Conservation (phyloP, 2,329 filamentous ascomycete species). For the Teratosphaeria nubilosa region DNA sequence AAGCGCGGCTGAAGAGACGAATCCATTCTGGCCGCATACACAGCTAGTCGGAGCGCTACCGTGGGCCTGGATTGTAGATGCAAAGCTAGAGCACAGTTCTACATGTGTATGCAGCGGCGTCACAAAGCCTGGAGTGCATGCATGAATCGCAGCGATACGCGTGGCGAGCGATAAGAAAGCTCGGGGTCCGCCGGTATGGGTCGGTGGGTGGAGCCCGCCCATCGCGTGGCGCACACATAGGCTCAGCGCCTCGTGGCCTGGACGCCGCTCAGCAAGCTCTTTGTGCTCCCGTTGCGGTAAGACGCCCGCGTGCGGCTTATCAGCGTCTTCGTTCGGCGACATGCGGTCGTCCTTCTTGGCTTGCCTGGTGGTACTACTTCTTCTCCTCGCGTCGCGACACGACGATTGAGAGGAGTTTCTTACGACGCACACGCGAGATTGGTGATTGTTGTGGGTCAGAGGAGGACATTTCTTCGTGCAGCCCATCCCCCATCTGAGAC, state of each 20-base stretch:
- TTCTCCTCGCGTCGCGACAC: not conserved
- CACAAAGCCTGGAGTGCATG: too few relatives aligned
- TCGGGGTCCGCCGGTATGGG: not conserved
- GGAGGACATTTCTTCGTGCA: conserved; percentile 2
- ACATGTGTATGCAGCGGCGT: too few relatives aligned
- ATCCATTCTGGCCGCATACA: too few relatives aligned
- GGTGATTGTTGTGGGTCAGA: not conserved
- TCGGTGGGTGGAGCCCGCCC: not conserved
- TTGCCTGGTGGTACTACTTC: not conserved
- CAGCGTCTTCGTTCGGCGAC: not conserved
- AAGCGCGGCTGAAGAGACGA: too few relatives aligned
- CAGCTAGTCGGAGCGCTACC: too few relatives aligned
- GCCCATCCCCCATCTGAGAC: not conserved
- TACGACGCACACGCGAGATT: not conserved
- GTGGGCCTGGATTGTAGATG: not conserved
- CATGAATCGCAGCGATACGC: not conserved
- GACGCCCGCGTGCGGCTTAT: not conserved
- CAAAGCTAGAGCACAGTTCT: too few relatives aligned
- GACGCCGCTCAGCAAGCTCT: not conserved
- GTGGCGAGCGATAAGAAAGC: not conserved
- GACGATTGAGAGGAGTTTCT: not conserved
- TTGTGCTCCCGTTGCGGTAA: not conserved
- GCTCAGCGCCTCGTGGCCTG: not conserved
- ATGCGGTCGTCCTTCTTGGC: not conserved
- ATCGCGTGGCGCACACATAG: not conserved